Conservation (phyloP, 129 eudicot species). For the Apium graveolens region DNA sequence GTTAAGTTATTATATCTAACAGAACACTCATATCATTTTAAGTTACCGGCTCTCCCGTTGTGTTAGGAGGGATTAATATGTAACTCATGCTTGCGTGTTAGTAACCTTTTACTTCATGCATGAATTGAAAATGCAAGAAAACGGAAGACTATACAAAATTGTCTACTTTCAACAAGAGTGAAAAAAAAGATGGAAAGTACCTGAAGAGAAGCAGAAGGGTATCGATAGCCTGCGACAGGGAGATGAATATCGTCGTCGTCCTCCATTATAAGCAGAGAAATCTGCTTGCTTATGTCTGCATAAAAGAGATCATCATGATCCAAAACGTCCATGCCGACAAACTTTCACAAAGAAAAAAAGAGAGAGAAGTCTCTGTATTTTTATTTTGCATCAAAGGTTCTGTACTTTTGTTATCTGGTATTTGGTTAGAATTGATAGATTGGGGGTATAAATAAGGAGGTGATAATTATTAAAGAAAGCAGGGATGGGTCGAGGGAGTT, state of each 20-base stretch:
- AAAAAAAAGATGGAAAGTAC: conserved; percentile 20
- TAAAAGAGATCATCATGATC: conserved; percentile 81
- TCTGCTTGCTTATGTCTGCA: conserved; percentile 79
- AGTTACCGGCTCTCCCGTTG: background rate
- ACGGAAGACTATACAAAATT: background rate
- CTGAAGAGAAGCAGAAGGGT: conserved; percentile 60
- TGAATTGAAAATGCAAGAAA: background rate
- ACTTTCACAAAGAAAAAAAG: background rate
- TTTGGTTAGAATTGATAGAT: conserved; percentile 11
- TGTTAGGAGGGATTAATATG: background rate
- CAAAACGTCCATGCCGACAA: conserved; percentile 48
- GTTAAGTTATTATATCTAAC: background rate
- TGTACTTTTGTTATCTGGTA: background rate
- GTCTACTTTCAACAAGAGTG: background rate
- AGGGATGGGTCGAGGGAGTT: conserved; percentile 12
- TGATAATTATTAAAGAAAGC: conserved; percentile 7
- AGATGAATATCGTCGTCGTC: conserved; percentile 20
- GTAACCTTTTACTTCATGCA: background rate
- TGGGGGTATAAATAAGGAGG: conserved; percentile 32
- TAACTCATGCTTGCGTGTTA: background rate
- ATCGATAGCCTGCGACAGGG: conserved; percentile 26
- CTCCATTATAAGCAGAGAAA: conserved; percentile 81
- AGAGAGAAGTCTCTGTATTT: background rate
- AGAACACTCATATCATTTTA: background rate
- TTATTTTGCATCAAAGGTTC: background rate